Conservation (phyloP, 176 grass and related monocot genomes). For the Tillandsia leiboldiana region DNA sequence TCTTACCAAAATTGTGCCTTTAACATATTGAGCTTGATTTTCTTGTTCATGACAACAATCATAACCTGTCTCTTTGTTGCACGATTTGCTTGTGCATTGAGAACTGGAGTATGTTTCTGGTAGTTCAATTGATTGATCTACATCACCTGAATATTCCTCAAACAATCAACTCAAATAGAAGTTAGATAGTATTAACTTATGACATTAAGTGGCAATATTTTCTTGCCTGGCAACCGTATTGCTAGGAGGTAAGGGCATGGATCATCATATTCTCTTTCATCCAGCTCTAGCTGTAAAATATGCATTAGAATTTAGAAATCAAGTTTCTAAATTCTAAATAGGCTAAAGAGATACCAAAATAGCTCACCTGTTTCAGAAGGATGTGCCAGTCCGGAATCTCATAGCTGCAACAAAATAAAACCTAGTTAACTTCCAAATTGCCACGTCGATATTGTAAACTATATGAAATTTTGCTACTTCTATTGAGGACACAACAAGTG, state of each 20-base stretch:
- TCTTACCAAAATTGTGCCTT: constrained; percentile 80
- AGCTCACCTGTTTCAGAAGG: constrained; percentile 58
- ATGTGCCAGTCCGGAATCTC: constrained; percentile 87
- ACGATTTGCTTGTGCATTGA: constrained; percentile 35
- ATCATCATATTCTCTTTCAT: constrained; percentile 63
- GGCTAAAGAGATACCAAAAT: constrained; percentile 11
- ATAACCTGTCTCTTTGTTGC: constrained; percentile 37
- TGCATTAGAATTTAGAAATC: constrained; percentile 24
- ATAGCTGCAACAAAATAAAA: constrained; percentile 39
- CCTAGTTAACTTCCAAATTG: neutral
- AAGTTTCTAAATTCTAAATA: constrained; percentile 19
- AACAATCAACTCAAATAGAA: constrained; percentile 13
- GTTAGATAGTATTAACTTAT: neutral
- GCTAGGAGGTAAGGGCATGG: constrained; percentile 75
- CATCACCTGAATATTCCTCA: constrained; percentile 39
- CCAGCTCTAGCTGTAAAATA: constrained; percentile 61
- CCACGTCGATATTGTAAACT: neutral
- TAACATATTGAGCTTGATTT: constrained; percentile 57
- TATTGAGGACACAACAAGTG: neutral
- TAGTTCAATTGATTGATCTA: constrained; percentile 37
- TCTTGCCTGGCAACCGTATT: constrained; percentile 63
- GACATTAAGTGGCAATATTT: constrained; percentile 16
- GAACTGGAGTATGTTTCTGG: constrained; percentile 28
- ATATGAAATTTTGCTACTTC: neutral
- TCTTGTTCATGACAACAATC: constrained; percentile 35